These are phyloP conservation scores for Botrytis fabae DNA, from an alignment of 2,329 filamentous ascomycete genomes.

Conservation along the genomic window DNA sequence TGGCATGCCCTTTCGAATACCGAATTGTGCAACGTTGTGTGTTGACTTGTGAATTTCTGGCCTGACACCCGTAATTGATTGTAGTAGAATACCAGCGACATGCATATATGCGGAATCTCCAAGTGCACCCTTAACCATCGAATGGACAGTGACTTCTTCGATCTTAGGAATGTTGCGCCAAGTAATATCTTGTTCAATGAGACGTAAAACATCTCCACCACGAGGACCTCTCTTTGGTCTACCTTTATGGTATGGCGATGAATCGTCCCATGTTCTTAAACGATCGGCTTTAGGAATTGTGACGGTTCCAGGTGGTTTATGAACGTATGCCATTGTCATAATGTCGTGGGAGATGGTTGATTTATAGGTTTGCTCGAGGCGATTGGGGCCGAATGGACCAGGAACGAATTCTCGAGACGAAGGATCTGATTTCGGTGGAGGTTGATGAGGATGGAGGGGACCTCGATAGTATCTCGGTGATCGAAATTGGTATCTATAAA, in stretches of 20 bases:
- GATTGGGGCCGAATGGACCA: slow-evolving; percentile 85
- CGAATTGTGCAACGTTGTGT: slow-evolving; percentile 72
- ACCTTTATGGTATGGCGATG: slow-evolving; percentile 93
- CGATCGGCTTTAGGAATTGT: slow-evolving; percentile 60
- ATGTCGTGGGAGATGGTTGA: slow-evolving; percentile 84
- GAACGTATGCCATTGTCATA: slow-evolving; percentile 83
- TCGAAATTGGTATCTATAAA: slow-evolving; percentile 83
- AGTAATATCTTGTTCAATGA: slow-evolving; percentile 71
- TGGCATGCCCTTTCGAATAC: slow-evolving; percentile 68
- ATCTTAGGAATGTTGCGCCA: slow-evolving; percentile 87
- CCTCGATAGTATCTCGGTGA: slow-evolving; percentile 94
- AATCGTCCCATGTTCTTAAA: slow-evolving; percentile 82
- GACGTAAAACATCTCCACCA: slow-evolving; percentile 69
- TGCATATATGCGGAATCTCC: slow-evolving; percentile 75
- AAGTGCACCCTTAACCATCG: slow-evolving; percentile 66
- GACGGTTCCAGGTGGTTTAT: slow-evolving; percentile 75
- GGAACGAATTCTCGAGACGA: slow-evolving; percentile 85
- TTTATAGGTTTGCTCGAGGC: slow-evolving; percentile 87
- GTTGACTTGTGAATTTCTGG: slow-evolving; percentile 69
- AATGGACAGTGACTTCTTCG: slow-evolving; percentile 77
- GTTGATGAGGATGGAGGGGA: slow-evolving; percentile 88
- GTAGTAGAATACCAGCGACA: slow-evolving; percentile 78
- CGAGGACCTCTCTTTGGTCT: slow-evolving; percentile 80
- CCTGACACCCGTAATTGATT: slow-evolving; percentile 79
- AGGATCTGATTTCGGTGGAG: slow-evolving; percentile 82